These are phyloP conservation scores for Schwanniomyces polymorphus DNA, from an alignment of 805 yeast genomes.

Conservation along the genomic window DNA sequence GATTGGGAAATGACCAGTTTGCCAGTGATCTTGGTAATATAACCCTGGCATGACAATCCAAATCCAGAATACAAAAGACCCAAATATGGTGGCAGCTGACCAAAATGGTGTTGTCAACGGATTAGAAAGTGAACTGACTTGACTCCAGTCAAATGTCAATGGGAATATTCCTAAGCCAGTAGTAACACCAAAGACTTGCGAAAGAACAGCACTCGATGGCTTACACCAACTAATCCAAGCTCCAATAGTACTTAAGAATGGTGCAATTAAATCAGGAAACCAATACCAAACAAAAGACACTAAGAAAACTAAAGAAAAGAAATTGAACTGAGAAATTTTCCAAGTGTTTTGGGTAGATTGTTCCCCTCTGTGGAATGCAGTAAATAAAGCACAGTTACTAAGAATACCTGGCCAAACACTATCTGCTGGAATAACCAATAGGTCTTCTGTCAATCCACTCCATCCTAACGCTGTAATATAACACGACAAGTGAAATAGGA, in stretches of 20 bases:
- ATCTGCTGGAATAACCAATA: constrained; percentile 63
- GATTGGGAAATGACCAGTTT: constrained; percentile 21
- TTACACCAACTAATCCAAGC: constrained; percentile 47
- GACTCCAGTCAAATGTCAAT: constrained; percentile 60
- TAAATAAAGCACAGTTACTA: constrained; percentile 55
- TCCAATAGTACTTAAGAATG: constrained; percentile 7
- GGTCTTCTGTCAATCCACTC: constrained; percentile 53
- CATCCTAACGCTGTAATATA: constrained; percentile 6
- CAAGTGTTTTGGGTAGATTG: constrained; percentile 4
- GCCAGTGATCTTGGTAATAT: constrained; percentile 22
- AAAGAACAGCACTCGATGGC: constrained; percentile 57
- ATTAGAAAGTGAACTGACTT: constrained; percentile 53
- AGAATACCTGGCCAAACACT: constrained; percentile 72
- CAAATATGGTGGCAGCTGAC: constrained; percentile 45
- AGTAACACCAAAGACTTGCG: constrained; percentile 63
- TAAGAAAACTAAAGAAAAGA: constrained; percentile 13
- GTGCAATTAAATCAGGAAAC: constrained; percentile 10
- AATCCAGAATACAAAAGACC: constrained; percentile 17
- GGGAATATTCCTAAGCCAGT: constrained; percentile 69
- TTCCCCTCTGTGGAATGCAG: constrained; percentile 6
- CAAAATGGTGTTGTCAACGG: constrained; percentile 65
- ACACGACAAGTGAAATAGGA: constrained; percentile 7
- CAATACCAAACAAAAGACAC: constrained; percentile 19
- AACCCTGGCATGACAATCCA: constrained; percentile 19
- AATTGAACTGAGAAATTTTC: constrained; percentile 10